Evolutionary conservation across 2,329 filamentous ascomycete genomes (phyloP), one percentile per base, ranked within the genome.

Genomic region (Sphaerulina populicola): DNA sequence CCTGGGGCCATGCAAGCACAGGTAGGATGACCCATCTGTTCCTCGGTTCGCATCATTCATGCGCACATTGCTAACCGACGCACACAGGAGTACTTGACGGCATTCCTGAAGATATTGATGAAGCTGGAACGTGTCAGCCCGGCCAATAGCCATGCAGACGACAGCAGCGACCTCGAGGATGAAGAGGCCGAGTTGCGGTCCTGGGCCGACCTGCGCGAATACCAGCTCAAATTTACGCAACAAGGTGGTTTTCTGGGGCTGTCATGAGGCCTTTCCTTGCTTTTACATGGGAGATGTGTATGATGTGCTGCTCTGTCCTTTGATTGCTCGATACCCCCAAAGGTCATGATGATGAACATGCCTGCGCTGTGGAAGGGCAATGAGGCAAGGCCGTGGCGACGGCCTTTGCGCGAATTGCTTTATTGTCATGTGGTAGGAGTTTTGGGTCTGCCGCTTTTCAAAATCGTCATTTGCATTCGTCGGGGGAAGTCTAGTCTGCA

Each of bases 131-230:
- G 82, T 53, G 77, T 79, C 3, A 79, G 77, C 44, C 71, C 71
- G 1, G 69, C 67, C 2, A 70, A 68, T 42, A 64, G 63, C 53
- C 60, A 57, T 50, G 90, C 62, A 35, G 58, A 57, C 48, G 59
- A 58, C 55, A 59, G 44, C n/a, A 66, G 57, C 54, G 60, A 63
- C 64, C 50, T 57, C 3, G 65, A 75, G 15, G 75, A 86, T 56
- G 87, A 93, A 60, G 86, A 91, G 62, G 79, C 84, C 47, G 87
- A 93, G 67, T 68, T 93, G 58, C 75, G 80, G 15, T 77, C 81
- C 52, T 94, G 88, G 88, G 84, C 85, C 0, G 86, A 86, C 64
- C 69, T 94, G 57, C 77, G 86, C 52, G 85, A 91, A 47, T 86
- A 86, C 58, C 88, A 94, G 68, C 69, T 83, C 55, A 81, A 82